Evolutionary conservation across 192 early-diverging fungal species (phyloP).

Genomic region (Lobosporangium transversale): DNA sequence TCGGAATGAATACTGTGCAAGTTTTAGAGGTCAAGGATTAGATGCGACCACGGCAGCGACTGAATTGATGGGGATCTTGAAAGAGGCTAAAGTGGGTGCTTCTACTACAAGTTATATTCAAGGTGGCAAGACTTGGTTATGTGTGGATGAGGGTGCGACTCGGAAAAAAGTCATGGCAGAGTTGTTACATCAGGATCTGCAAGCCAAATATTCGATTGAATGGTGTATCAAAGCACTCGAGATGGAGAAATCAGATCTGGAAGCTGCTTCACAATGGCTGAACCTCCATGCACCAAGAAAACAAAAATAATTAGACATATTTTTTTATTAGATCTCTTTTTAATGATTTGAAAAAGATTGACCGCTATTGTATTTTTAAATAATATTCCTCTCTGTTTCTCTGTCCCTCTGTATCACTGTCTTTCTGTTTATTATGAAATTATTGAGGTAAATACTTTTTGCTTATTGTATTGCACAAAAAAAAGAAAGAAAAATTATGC

Average conservation of each 20-base stretch:
- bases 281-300: conserved; percentile 65
- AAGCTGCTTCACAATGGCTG: conserved; percentile 67
- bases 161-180: conserved; percentile 60
- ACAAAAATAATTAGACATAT: too few species aligned
- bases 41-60: conserved; percentile 75
- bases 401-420: too few species aligned
- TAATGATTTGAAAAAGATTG: too few species aligned
- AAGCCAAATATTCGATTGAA: conserved; percentile 55
- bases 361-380: too few species aligned
- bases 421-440: too few species aligned
- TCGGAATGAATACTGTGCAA: conserved; percentile 57
- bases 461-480: too few species aligned
- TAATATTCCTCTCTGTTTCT: too few species aligned
- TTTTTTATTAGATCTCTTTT: too few species aligned
- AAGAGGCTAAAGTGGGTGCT: conserved; percentile 48
- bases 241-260: conserved; percentile 60
- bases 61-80: conserved; percentile 58
- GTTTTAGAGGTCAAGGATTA: conserved; percentile 39
- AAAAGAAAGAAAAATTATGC: too few species aligned
- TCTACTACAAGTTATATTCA: too few species aligned
- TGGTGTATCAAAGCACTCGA: conserved; percentile 79
- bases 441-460: too few species aligned
- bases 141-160: conserved; percentile 68
- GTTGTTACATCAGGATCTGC: conserved; percentile 30
- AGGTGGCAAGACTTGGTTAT: conserved; percentile 61